A percentile compares a stretch with the other conserved stretches of the same genome.
phyloP scores from a whole-genome alignment of 2,329 filamentous ascomycete species.

The Claviceps paspali region DNA sequence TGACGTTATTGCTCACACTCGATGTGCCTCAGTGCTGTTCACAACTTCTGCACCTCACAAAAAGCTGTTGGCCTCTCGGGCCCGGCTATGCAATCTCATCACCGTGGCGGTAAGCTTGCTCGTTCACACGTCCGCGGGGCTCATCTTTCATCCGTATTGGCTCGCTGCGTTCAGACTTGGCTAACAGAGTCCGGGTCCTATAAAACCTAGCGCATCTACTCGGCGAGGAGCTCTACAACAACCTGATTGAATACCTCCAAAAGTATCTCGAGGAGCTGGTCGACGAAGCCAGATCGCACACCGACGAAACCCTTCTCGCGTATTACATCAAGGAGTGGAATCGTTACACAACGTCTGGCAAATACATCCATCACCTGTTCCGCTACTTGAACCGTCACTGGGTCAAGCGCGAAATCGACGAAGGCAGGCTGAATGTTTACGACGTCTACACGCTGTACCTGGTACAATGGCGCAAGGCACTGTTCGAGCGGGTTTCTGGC shows the following conservation, averaged over 20 bases:
- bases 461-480: conserved; percentile 85
- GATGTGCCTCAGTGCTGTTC: conserved; percentile 55
- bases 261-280: conserved; percentile 59
- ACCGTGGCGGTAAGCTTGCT: conserved; percentile 44
- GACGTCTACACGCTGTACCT: conserved; percentile 96
- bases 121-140: too few species aligned
- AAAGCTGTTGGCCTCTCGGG: conserved; percentile 58
- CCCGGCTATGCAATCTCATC: conserved; percentile 22
- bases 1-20: conserved; percentile 14
- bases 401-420: conserved; percentile 98
- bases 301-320: conserved; percentile 74
- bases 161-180: too few species aligned
- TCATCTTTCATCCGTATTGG: too few species aligned
- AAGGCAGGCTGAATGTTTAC: conserved; percentile 95
- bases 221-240: conserved; percentile 89
- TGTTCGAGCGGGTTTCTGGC: conserved; percentile 69
- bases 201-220: conserved; percentile 61
- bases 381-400: conserved; percentile 93
- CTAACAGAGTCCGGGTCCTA: background rate
- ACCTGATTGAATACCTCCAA: conserved; percentile 74
- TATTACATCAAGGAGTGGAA: conserved; percentile 98
- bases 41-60: conserved; percentile 98
- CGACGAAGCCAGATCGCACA: conserved; percentile 58
- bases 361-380: conserved; percentile 96
- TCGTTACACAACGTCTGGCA: conserved; percentile 85